A percentile compares a stretch with the other conserved stretches of the same genome.
Evolutionary conservation across 345 rosid genomes (phyloP).

Genomic region (Brassica juncea): DNA sequence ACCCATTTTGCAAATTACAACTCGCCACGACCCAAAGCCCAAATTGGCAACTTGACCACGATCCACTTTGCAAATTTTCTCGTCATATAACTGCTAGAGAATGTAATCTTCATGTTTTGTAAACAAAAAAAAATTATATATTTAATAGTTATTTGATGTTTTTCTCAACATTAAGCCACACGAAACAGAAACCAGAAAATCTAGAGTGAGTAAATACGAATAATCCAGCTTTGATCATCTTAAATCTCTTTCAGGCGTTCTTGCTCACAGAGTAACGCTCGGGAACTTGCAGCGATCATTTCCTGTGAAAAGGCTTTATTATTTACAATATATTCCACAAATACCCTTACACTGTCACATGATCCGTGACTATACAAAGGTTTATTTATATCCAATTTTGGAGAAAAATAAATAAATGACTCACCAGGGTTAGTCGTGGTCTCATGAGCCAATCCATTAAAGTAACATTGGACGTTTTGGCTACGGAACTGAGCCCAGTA

Average conservation of each 20-base stretch:
- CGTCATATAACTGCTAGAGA: no score
- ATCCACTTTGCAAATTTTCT: no score
- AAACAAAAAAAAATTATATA: no score
- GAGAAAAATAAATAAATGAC: background rate
- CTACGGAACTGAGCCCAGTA: constrained; percentile 65
- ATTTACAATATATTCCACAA: background rate
- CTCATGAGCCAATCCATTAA: constrained; percentile 67
- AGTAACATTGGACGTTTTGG: constrained; percentile 39
- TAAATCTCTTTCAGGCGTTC: background rate
- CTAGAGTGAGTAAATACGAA: background rate
- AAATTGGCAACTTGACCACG: no score
- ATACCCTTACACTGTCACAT: background rate
- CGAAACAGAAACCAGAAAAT: no score
- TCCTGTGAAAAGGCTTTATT: background rate
- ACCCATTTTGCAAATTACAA: no score
- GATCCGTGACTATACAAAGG: background rate
- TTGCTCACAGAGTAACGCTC: constrained; percentile 37
- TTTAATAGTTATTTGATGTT: no score
- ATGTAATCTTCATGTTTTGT: no score
- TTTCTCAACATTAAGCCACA: no score
- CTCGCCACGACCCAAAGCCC: no score
- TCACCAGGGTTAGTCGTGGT: constrained; percentile 66
- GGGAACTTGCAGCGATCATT: constrained; percentile 43
- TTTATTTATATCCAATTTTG: background rate
- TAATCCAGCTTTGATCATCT: constrained; percentile 5